phyloP scores from a whole-genome alignment of 768 basidiomycete genomes.

The Phylloporus arenicola region DNA sequence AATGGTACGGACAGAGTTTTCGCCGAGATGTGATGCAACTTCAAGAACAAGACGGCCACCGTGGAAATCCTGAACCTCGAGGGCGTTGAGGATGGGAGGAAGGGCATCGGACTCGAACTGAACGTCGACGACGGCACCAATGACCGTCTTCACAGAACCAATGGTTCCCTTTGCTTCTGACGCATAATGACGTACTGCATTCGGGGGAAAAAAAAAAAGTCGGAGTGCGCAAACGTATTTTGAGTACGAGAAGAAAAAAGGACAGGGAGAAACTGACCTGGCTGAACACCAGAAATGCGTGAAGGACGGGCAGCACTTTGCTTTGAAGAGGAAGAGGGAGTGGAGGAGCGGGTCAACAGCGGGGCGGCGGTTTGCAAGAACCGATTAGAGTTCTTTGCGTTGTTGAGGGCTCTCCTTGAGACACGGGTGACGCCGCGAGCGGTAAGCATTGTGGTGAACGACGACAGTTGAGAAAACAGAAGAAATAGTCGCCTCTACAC shows the following conservation, averaged over 20 bases:
- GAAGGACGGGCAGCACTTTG: constrained; percentile 46
- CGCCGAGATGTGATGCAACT: constrained; percentile 96
- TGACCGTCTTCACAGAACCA: constrained; percentile 95
- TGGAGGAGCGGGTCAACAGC: constrained; percentile 47
- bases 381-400: constrained; percentile 68
- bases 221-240: background rate
- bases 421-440: constrained; percentile 83
- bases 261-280: constrained; percentile 42
- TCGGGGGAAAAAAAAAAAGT: constrained; percentile 7
- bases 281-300: constrained; percentile 42
- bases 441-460: constrained; percentile 66
- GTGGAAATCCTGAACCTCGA: constrained; percentile 91
- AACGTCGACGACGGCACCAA: constrained; percentile 99
- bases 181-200: constrained; percentile 77
- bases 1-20: constrained; percentile 99
- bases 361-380: constrained; percentile 75
- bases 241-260: background rate
- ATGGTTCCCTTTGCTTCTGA: constrained; percentile 73
- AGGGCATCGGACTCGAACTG: constrained; percentile 90
- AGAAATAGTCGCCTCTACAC: constrained; percentile 29
- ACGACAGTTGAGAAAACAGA: constrained; percentile 20
- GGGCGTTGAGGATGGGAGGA: constrained; percentile 96
- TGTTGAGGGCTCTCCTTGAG: constrained; percentile 77
- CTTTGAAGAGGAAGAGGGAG: constrained; percentile 40
- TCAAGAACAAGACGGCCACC: constrained; percentile 98